Evolutionary conservation across 192 early-diverging fungal species (phyloP).

Genomic region (Umbelopsis vinacea): DNA sequence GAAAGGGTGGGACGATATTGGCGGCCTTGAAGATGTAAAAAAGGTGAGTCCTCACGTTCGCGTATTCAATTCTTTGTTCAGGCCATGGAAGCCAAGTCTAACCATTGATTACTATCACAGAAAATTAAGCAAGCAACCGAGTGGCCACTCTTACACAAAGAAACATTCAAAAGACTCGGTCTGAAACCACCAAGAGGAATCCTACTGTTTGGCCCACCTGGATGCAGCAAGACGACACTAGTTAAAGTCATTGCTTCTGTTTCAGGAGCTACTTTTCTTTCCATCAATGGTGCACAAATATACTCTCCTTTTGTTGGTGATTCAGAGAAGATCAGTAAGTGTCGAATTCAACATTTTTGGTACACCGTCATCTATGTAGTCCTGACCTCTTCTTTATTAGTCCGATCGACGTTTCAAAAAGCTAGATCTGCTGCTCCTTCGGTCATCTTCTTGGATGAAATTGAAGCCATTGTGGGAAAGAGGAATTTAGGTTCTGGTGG

Average conservation of each 20-base stretch:
- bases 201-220: constrained; percentile 96
- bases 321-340: constrained; percentile 72
- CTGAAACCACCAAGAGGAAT: constrained; percentile 84
- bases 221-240: constrained; percentile 97
- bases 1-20: constrained; percentile 83
- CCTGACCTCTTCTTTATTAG: constrained; percentile 34
- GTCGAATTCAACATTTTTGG: not conserved
- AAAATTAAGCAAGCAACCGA: constrained; percentile 83
- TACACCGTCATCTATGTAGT: not conserved
- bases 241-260: constrained; percentile 86
- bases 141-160: constrained; percentile 81
- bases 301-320: constrained; percentile 88
- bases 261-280: constrained; percentile 76
- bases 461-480: constrained; percentile 95
- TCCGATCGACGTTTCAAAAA: constrained; percentile 78
- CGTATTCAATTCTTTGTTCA: not conserved
- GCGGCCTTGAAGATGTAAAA: constrained; percentile 87
- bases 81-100: not conserved
- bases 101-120: constrained; percentile 1
- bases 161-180: constrained; percentile 75
- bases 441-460: constrained; percentile 96
- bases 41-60: constrained; percentile 37
- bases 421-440: constrained; percentile 82
- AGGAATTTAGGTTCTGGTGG: constrained; percentile 61
- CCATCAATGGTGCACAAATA: constrained; percentile 77